Evolutionary conservation across 2,329 filamentous ascomycete genomes (phyloP).

Genomic region (Penicillium hordei): DNA sequence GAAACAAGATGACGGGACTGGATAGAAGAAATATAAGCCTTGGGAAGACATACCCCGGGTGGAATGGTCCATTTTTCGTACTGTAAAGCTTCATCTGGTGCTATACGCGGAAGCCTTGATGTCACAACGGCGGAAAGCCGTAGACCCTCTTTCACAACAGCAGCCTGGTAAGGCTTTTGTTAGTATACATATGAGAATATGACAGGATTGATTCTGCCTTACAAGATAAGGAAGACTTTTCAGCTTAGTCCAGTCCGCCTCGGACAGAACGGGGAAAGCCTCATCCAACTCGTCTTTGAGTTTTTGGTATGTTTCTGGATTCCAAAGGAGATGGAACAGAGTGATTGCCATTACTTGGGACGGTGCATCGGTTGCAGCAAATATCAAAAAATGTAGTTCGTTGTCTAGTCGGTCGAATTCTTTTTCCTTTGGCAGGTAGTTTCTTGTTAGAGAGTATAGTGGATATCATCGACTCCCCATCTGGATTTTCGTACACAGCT

Average conservation of each 20-base stretch:
- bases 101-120: background rate
- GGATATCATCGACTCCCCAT: background rate
- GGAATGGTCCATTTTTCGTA: background rate
- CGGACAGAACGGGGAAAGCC: background rate
- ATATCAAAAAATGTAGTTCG: background rate
- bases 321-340: background rate
- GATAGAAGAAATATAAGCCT: background rate
- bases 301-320: background rate
- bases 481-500: background rate
- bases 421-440: background rate
- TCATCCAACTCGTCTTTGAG: background rate
- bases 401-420: background rate
- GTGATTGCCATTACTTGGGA: background rate
- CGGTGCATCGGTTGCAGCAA: background rate
- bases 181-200: background rate
- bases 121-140: background rate
- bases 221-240: background rate
- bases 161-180: background rate
- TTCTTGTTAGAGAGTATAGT: background rate
- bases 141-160: background rate
- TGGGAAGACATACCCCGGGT: background rate
- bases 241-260: background rate
- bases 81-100: background rate
- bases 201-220: background rate
- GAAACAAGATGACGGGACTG: background rate